Evolutionary conservation across 345 rosid species (phyloP).

Genomic region (Heritiera fomes): DNA sequence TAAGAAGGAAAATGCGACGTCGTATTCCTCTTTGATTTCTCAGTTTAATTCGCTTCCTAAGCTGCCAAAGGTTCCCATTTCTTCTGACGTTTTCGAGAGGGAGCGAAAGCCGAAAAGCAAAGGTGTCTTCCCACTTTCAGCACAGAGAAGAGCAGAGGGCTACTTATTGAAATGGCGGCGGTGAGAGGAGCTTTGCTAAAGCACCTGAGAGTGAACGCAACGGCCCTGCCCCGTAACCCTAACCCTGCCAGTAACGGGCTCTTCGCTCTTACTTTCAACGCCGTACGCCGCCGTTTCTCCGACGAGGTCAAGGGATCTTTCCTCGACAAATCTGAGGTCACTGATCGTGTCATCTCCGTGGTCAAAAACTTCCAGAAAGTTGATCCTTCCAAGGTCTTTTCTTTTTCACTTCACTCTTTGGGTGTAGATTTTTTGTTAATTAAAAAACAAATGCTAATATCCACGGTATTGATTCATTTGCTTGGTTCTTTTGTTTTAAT

Average conservation of each 20-base stretch:
- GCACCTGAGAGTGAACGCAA: slow-evolving; percentile 65
- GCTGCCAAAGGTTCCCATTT: neutral
- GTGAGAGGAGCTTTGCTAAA: slow-evolving; percentile 73
- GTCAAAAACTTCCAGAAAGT: slow-evolving; percentile 93
- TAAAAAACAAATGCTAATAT: neutral
- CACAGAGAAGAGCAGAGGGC: neutral
- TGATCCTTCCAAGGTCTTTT: slow-evolving; percentile 80
- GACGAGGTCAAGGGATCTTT: slow-evolving; percentile 80
- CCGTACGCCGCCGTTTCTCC: slow-evolving; percentile 61
- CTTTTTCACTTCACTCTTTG: neutral
- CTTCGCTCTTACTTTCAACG: slow-evolving; percentile 40
- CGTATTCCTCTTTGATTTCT: neutral
- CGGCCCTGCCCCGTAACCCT: slow-evolving; percentile 38
- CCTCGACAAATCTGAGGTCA: slow-evolving; percentile 93
- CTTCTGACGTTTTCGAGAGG: neutral
- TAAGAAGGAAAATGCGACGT: neutral
- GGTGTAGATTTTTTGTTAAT: neutral
- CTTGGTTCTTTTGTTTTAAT: neutral
- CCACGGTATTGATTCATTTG: neutral
- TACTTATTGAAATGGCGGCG: slow-evolving; percentile 39
- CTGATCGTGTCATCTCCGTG: slow-evolving; percentile 83
- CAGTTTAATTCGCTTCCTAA: neutral
- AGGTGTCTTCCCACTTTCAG: neutral
- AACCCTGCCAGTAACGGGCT: slow-evolving; percentile 17
- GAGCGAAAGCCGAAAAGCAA: neutral